Conservation (phyloP, 129 eudicot species). For the Chrysanthemum lavandulifolium region DNA sequence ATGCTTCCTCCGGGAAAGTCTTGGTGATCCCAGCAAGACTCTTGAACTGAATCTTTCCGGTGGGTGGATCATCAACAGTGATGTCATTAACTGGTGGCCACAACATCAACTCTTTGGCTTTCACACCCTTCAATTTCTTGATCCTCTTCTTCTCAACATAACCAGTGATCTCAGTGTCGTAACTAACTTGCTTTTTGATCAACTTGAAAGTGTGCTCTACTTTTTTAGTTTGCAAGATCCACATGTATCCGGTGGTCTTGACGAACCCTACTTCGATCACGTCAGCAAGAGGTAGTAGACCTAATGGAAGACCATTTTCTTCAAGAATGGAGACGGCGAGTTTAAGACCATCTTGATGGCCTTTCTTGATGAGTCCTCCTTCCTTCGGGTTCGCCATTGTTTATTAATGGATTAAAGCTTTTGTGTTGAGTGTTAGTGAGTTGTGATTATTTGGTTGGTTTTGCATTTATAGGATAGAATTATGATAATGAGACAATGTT, state of each 20-base stretch:
- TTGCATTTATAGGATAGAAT: conserved; percentile 14
- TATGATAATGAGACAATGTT: conserved; percentile 31
- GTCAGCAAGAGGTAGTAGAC: conserved; percentile 61
- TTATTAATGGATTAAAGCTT: conserved; percentile 4
- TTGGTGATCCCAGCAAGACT: conserved; percentile 74
- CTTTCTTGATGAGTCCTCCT: conserved; percentile 56
- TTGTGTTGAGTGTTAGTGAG: conserved; percentile 10
- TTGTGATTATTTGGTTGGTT: conserved; percentile 22
- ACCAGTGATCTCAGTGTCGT: conserved; percentile 51
- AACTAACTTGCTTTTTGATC: conserved; percentile 60
- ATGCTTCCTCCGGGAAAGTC: conserved; percentile 61
- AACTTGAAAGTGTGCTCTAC: conserved; percentile 58
- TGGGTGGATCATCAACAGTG: conserved; percentile 50
- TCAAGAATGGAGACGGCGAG: conserved; percentile 53
- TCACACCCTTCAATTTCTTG: conserved; percentile 73
- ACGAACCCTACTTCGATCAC: conserved; percentile 71
- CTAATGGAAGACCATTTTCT: conserved; percentile 51
- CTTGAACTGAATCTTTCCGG: conserved; percentile 73
- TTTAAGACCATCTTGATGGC: conserved; percentile 64
- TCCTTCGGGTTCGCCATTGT: conserved; percentile 53
- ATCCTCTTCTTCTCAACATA: conserved; percentile 58
- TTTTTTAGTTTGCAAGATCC: conserved; percentile 52
- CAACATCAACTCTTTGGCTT: conserved; percentile 66
- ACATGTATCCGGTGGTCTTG: conserved; percentile 59
- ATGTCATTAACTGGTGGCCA: conserved; percentile 83